Conservation (phyloP, 2,329 filamentous ascomycete genomes). For the Ilyonectria sp. region DNA sequence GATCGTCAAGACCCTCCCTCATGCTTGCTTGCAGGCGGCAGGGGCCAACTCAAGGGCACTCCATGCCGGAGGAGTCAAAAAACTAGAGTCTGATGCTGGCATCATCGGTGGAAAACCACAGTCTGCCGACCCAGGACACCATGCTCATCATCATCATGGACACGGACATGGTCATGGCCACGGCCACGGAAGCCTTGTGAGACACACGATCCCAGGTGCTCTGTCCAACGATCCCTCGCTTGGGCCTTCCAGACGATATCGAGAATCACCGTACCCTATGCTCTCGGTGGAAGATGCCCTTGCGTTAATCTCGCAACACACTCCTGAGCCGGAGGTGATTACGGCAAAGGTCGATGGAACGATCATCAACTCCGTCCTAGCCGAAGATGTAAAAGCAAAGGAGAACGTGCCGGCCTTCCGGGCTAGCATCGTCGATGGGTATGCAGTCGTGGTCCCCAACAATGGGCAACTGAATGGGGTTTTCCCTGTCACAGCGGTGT, state of each 20-base stretch:
- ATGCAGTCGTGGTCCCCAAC: slow-evolving; percentile 81
- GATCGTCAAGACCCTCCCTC: slow-evolving; percentile 89
- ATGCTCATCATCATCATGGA: slow-evolving; percentile 69
- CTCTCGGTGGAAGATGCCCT: slow-evolving; percentile 88
- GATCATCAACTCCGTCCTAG: slow-evolving; percentile 84
- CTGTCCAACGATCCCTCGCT: slow-evolving; percentile 74
- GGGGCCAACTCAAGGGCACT: slow-evolving; percentile 85
- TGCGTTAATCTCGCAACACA: slow-evolving; percentile 78
- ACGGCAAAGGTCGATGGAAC: slow-evolving; percentile 73
- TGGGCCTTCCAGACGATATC: slow-evolving; percentile 79
- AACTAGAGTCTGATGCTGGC: slow-evolving; percentile 87
- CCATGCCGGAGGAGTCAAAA: slow-evolving; percentile 86
- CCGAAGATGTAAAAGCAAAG: slow-evolving; percentile 83
- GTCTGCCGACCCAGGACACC: slow-evolving; percentile 59
- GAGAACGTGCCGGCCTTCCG: slow-evolving; percentile 94
- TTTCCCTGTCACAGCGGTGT: slow-evolving; percentile 89
- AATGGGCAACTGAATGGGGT: slow-evolving; percentile 79
- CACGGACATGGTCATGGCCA: slow-evolving; percentile 71
- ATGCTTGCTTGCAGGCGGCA: slow-evolving; percentile 92
- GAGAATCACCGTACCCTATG: slow-evolving; percentile 94
- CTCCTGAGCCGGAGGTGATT: slow-evolving; percentile 73
- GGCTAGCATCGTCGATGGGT: slow-evolving; percentile 97
- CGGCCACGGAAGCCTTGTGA: slow-evolving; percentile 74
- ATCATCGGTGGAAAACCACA: slow-evolving; percentile 57
- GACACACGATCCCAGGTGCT: slow-evolving; percentile 78